phyloP scores from a whole-genome alignment of 140 eudicot species.

The Anethum foeniculum region DNA sequence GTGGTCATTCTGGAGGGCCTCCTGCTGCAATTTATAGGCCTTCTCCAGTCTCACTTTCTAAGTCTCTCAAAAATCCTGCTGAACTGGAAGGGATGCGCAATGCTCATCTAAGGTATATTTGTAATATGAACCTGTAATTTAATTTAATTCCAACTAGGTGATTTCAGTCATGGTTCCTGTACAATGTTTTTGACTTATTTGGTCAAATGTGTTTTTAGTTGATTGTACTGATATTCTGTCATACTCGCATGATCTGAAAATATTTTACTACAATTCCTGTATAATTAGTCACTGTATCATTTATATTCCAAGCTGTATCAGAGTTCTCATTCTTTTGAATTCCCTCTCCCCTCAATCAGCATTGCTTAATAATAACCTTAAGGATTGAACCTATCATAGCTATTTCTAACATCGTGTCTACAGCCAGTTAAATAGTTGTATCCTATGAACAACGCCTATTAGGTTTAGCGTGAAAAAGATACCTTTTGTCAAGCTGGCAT shows the following conservation, averaged over 20 bases:
- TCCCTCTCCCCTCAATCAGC: background rate
- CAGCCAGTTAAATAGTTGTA: background rate
- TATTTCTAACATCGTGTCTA: background rate
- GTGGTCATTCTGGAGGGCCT: slow-evolving; percentile 30
- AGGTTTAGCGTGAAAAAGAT: background rate
- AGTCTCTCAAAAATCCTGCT: slow-evolving; percentile 80
- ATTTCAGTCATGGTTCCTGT: background rate
- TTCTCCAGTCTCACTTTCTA: slow-evolving; percentile 77
- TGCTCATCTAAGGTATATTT: slow-evolving; percentile 71
- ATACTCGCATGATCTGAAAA: background rate
- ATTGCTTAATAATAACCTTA: background rate
- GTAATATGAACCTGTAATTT: background rate
- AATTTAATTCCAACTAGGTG: background rate
- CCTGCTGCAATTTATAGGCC: slow-evolving; percentile 47
- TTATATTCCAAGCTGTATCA: too few relatives aligned
- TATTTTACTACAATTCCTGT: background rate
- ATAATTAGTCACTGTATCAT: background rate
- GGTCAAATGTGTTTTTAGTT: background rate
- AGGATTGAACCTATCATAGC: background rate
- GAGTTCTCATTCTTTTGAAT: too few relatives aligned
- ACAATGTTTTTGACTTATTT: background rate
- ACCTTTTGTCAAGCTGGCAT: background rate
- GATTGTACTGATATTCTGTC: background rate
- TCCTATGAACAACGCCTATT: background rate
- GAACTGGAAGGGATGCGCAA: slow-evolving; percentile 81